A percentile compares a stretch with the other conserved stretches of the same genome.
These are phyloP conservation scores for Chrysanthemum lavandulifolium DNA, from an alignment of 129 eudicot genomes.

Conservation along the genomic window DNA sequence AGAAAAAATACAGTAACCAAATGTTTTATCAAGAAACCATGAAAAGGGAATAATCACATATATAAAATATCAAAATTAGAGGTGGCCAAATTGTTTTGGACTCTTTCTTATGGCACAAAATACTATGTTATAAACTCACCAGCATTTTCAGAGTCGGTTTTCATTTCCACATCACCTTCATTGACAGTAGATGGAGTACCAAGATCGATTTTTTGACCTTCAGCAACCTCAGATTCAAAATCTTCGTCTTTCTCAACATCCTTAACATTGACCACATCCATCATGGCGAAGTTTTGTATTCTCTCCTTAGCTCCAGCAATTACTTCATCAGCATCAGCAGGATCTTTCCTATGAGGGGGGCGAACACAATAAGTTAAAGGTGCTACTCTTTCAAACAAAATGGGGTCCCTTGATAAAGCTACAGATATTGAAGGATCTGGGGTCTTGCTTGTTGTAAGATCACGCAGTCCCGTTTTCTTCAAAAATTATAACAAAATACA, in stretches of 20 bases:
- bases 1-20: not conserved
- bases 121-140: conserved; percentile 27
- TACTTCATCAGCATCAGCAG: conserved; percentile 77
- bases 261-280: conserved; percentile 64
- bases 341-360: conserved; percentile 82
- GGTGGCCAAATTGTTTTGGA: too few relatives aligned
- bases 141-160: conserved; percentile 31
- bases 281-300: conserved; percentile 57
- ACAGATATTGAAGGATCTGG: conserved; percentile 97
- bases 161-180: conserved; percentile 34
- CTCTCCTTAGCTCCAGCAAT: conserved; percentile 82
- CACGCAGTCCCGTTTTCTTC: conserved; percentile 87
- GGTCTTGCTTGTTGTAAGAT: conserved; percentile 87
- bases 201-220: conserved; percentile 72
- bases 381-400: conserved; percentile 86
- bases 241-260: conserved; percentile 86
- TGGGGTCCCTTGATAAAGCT: conserved; percentile 92
- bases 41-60: not conserved
- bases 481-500: not conserved
- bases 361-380: conserved; percentile 90
- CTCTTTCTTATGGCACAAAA: too few relatives aligned
- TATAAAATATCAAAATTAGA: too few relatives aligned
- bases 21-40: not conserved
- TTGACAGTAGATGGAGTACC: conserved; percentile 45
- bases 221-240: conserved; percentile 75